phyloP scores from a whole-genome alignment of 108 stramenopile species.

The Cylindrotheca fusiformis region DNA sequence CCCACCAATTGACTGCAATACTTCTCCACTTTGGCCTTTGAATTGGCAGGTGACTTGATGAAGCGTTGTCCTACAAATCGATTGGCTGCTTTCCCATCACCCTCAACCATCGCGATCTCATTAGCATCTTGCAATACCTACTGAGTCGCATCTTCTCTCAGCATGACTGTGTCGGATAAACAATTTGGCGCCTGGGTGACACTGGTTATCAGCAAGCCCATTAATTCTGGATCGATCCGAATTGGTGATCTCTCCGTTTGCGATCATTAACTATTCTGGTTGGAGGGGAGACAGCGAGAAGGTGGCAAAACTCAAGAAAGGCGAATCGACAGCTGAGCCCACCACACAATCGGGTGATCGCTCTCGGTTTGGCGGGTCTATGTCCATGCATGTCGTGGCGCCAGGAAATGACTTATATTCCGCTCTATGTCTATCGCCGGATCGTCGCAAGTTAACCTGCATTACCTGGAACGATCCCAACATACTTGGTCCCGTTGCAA shows the following conservation, averaged over 20 bases:
- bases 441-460: constrained; percentile 51
- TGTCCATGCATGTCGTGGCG: constrained; percentile 36
- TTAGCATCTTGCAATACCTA: not conserved
- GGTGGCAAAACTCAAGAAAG: constrained; percentile 43
- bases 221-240: constrained; percentile 52
- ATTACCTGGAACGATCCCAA: constrained; percentile 82
- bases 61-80: too few species aligned
- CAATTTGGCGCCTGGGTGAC: constrained; percentile 68
- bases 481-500: constrained; percentile 81
- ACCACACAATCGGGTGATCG: constrained; percentile 21
- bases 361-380: constrained; percentile 44
- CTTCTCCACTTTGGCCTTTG: too few species aligned
- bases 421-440: constrained; percentile 41
- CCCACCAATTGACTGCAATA: too few species aligned
- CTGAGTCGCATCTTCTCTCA: not conserved
- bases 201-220: constrained; percentile 57
- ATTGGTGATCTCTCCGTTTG: constrained; percentile 28
- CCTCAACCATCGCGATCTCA: not conserved
- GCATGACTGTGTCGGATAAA: constrained; percentile 14
- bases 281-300: constrained; percentile 62
- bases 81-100: too few species aligned
- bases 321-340: constrained; percentile 3
- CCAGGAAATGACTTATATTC: constrained; percentile 73
- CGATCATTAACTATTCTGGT: constrained; percentile 41
- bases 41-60: too few species aligned